phyloP scores from a whole-genome alignment of 2,329 filamentous ascomycete genomes.

The Talaromyces sp. region DNA sequence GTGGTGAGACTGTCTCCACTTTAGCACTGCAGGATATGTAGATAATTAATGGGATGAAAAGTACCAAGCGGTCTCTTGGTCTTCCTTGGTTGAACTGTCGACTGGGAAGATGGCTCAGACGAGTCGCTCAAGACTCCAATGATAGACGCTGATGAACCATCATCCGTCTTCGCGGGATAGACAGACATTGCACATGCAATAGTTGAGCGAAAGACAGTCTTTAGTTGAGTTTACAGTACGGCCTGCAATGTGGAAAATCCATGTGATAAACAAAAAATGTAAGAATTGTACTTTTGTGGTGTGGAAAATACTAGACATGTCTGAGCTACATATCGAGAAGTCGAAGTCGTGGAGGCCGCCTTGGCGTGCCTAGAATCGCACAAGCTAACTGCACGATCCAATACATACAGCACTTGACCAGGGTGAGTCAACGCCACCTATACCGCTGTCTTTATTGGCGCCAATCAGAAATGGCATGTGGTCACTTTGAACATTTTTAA shows the following conservation, averaged over 20 bases:
- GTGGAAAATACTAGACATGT: background rate
- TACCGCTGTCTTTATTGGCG: too few species aligned
- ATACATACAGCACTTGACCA: background rate
- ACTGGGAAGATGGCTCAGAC: conserved; percentile 1
- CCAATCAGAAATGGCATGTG: too few species aligned
- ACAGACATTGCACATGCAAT: background rate
- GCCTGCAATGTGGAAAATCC: background rate
- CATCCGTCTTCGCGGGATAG: background rate
- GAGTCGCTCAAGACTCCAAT: background rate
- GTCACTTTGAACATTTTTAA: too few species aligned
- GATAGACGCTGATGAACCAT: background rate
- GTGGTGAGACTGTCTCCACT: background rate
- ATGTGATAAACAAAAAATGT: background rate
- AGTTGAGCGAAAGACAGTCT: background rate
- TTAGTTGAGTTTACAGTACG: background rate
- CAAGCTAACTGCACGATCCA: background rate
- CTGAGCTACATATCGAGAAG: background rate
- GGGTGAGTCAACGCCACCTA: too few species aligned
- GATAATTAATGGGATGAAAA: background rate
- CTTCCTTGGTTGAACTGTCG: background rate
- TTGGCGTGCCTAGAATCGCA: too few species aligned
- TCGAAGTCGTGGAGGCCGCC: background rate
- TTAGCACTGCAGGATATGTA: background rate
- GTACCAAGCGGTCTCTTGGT: background rate
- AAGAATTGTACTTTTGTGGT: background rate